These are phyloP conservation scores for Plectosphaerella cucumerina DNA, from an alignment of 2,329 filamentous ascomycete genomes.

Conservation along the genomic window DNA sequence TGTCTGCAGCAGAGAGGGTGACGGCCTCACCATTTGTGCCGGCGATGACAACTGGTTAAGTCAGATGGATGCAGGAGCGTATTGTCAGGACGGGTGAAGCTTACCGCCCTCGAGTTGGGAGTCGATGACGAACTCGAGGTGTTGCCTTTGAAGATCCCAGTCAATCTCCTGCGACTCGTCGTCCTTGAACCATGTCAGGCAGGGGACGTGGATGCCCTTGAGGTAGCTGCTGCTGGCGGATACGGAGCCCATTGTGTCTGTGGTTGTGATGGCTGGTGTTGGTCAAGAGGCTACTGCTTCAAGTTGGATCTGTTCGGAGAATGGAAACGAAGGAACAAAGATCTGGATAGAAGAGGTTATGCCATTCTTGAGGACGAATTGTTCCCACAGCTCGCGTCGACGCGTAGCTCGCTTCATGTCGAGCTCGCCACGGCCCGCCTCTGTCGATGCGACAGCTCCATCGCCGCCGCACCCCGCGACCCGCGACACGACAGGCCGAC, in stretches of 20 bases:
- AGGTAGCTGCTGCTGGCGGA: conserved; percentile 30
- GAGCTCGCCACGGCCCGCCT: too few species aligned
- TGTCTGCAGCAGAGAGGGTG: conserved; percentile 61
- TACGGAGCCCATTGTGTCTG: conserved; percentile 21
- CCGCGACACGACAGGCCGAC: too few species aligned
- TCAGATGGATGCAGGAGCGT: neutral
- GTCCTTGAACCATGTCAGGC: conserved; percentile 49
- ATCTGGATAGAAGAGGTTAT: too few species aligned
- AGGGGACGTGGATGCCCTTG: conserved; percentile 51
- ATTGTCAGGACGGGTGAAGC: neutral
- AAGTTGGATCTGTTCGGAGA: too few species aligned
- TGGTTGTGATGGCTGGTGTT: too few species aligned
- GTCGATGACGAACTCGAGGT: conserved; percentile 48
- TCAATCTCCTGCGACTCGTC: conserved; percentile 47
- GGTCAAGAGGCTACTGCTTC: too few species aligned
- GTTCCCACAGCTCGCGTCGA: too few species aligned
- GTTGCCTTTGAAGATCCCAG: conserved; percentile 48
- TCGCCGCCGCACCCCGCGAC: too few species aligned
- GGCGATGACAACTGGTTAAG: conserved; percentile 51
- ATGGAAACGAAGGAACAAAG: too few species aligned
- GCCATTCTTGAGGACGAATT: too few species aligned
- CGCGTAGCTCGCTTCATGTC: too few species aligned
- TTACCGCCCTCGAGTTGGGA: conserved; percentile 45
- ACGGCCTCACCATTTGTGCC: conserved; percentile 74
- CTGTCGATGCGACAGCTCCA: too few species aligned